Evolutionary conservation across 805 yeast genomes (phyloP).

Genomic region (Saccharomycopsis fermentans): DNA sequence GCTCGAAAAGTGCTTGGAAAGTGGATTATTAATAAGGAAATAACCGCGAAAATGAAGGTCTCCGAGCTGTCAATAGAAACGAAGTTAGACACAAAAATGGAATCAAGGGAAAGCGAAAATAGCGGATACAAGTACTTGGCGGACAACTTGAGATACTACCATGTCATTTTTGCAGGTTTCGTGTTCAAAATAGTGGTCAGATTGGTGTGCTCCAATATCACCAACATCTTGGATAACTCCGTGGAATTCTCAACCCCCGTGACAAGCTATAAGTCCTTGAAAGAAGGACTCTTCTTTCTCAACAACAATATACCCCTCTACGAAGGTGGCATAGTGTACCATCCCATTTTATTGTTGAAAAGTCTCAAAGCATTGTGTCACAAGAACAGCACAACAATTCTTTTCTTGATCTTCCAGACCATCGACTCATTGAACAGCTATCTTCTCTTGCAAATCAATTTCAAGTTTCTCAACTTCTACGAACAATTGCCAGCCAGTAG

Average conservation of each 20-base stretch:
- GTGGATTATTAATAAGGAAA: too few relatives aligned
- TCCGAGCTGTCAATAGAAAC: too few relatives aligned
- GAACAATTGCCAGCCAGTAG: conserved; percentile 12
- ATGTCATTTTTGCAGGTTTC: conserved; percentile 4
- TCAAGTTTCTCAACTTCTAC: conserved; percentile 22
- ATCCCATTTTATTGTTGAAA: conserved; percentile 63
- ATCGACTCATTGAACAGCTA: conserved; percentile 51
- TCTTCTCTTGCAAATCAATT: conserved; percentile 41
- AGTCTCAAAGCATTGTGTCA: conserved; percentile 26
- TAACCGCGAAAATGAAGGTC: too few relatives aligned
- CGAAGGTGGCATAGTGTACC: conserved; percentile 80
- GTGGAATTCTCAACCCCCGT: conserved; percentile 67
- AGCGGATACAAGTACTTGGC: background rate
- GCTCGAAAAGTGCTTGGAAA: too few relatives aligned
- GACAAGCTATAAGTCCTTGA: conserved; percentile 51
- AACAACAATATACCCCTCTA: conserved; percentile 53
- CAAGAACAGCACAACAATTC: conserved; percentile 9
- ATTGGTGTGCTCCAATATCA: conserved; percentile 22
- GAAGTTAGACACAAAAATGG: too few relatives aligned
- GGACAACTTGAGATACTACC: background rate
- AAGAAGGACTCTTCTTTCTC: conserved; percentile 59
- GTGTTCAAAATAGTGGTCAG: conserved; percentile 3
- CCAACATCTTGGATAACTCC: conserved; percentile 34
- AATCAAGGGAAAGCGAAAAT: background rate
- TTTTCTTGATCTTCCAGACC: conserved; percentile 36